Evolutionary conservation across 208 protist genomes (phyloP).

Genomic region (Leishmania tarentolae): DNA sequence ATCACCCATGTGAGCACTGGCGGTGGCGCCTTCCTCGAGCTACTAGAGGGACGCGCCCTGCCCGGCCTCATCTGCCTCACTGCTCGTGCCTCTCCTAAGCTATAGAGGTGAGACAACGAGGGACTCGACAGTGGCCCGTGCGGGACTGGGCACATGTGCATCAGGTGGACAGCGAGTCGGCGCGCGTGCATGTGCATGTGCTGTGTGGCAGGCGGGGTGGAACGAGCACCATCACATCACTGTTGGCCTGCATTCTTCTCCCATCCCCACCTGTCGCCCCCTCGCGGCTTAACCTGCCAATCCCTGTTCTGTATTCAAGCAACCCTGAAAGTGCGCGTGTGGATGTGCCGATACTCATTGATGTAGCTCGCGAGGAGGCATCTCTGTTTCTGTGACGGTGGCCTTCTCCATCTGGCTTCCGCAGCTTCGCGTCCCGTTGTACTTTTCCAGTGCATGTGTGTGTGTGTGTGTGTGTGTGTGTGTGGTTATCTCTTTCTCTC

Average conservation of each 20-base stretch:
- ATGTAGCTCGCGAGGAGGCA: not conserved
- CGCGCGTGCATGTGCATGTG: not conserved
- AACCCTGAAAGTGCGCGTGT: too few species aligned
- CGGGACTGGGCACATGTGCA: not conserved
- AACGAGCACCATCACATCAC: not conserved
- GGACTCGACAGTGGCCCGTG: not conserved
- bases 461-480: too few species aligned
- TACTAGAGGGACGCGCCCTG: slow-evolving; percentile 97
- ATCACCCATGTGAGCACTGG: slow-evolving; percentile 99
- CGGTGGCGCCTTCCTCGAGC: slow-evolving; percentile 99
- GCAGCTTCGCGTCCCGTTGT: not conserved
- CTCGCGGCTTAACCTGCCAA: not conserved
- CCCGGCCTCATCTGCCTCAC: slow-evolving; percentile 95
- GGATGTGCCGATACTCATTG: not conserved
- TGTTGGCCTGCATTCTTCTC: not conserved
- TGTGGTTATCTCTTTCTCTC: too few species aligned
- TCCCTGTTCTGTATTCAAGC: not conserved
- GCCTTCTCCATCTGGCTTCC: not conserved
- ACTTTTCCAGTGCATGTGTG: too few species aligned
- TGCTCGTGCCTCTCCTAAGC: slow-evolving; percentile 69
- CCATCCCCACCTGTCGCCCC: not conserved
- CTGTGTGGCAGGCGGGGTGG: not conserved
- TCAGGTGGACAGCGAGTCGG: not conserved
- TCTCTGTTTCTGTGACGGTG: not conserved
- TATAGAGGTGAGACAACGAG: slow-evolving; percentile 32